phyloP scores from a whole-genome alignment of 768 basidiomycete species.

The Trametopsis cervina region DNA sequence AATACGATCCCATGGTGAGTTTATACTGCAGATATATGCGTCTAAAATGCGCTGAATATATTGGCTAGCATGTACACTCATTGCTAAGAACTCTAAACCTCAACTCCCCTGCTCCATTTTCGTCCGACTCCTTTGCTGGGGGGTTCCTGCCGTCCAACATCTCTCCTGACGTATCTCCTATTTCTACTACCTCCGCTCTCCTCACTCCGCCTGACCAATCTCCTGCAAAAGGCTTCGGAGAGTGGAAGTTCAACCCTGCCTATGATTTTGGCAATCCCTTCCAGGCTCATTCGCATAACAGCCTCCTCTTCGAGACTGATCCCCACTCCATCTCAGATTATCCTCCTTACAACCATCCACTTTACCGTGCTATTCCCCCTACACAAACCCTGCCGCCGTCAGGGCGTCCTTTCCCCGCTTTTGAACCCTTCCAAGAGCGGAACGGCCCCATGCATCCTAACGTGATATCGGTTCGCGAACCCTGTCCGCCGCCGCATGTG shows the following conservation, averaged over 20 bases:
- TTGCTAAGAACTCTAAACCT: constrained; percentile 74
- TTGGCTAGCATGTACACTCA: constrained; percentile 67
- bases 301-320: constrained; percentile 40
- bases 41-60: constrained; percentile 15
- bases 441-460: constrained; percentile 31
- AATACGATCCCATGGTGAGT: constrained; percentile 48
- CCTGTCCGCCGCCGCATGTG: constrained; percentile 31
- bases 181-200: constrained; percentile 62
- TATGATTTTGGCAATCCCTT: constrained; percentile 37
- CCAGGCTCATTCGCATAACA: constrained; percentile 28
- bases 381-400: constrained; percentile 4
- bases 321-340: constrained; percentile 23
- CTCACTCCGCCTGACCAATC: constrained; percentile 72
- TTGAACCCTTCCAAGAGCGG: constrained; percentile 48
- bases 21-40: constrained; percentile 10
- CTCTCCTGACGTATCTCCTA: constrained; percentile 66
- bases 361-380: neutral
- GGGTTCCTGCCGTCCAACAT: constrained; percentile 36
- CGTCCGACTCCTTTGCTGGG: constrained; percentile 35
- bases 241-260: constrained; percentile 45
- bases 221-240: constrained; percentile 49
- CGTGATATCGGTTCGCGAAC: constrained; percentile 23
- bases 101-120: constrained; percentile 58
- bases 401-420: constrained; percentile 30
- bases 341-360: neutral